Percentiles rank a stretch among this genome's conserved stretches.
These are phyloP conservation scores for Morella rubra DNA, from an alignment of 306 rosid genomes.

Conservation along the genomic window DNA sequence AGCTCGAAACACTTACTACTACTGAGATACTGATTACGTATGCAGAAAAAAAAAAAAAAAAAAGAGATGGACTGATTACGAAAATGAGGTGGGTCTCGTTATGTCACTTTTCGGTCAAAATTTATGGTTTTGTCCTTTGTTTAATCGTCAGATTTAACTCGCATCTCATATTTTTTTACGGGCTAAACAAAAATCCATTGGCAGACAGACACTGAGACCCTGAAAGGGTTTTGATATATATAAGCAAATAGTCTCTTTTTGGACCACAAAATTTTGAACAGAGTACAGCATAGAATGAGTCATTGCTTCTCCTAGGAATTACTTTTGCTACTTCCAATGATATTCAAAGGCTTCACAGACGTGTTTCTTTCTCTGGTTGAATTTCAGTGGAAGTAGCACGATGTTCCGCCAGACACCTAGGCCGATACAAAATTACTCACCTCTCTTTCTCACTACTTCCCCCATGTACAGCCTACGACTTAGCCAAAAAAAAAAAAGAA, in stretches of 20 bases:
- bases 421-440: slow-evolving; percentile 16
- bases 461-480: slow-evolving; percentile 48
- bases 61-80: too few species aligned
- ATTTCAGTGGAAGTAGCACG: slow-evolving; percentile 32
- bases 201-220: slow-evolving; percentile 24
- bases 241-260: background rate
- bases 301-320: slow-evolving; percentile 17
- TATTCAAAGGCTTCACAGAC: slow-evolving; percentile 35
- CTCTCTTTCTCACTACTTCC: slow-evolving; percentile 32
- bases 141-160: too few species aligned
- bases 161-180: too few species aligned
- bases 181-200: slow-evolving; percentile 17
- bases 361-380: slow-evolving; percentile 20
- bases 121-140: too few species aligned
- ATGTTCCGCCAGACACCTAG: slow-evolving; percentile 16
- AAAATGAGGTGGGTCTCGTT: too few species aligned
- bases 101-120: too few species aligned
- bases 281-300: slow-evolving; percentile 35
- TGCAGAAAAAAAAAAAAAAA: too few species aligned
- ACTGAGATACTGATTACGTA: too few species aligned
- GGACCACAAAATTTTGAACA: slow-evolving; percentile 20
- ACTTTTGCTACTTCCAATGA: slow-evolving; percentile 33
- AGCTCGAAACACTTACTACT: too few species aligned
- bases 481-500: background rate
- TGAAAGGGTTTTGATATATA: background rate